These are phyloP conservation scores for Plasmodium falciparum DNA, from an alignment of 169 alveolate species.

Conservation along the genomic window DNA sequence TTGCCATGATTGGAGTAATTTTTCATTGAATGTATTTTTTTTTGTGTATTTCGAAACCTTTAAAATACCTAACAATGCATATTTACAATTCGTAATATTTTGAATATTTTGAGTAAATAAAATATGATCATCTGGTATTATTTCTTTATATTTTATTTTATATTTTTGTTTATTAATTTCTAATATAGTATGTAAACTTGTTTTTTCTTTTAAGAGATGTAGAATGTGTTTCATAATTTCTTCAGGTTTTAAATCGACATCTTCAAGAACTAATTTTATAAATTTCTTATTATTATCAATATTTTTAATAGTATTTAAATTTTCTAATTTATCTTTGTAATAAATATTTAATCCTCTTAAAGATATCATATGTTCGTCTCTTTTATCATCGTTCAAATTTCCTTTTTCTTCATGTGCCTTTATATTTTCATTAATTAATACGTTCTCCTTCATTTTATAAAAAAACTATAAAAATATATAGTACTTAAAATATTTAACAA, in stretches of 20 bases:
- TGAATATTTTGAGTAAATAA: slow-evolving; percentile 50
- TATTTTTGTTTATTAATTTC: slow-evolving; percentile 50
- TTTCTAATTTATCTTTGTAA: slow-evolving; percentile 47
- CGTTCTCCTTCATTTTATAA: neutral
- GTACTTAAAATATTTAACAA: too few species aligned
- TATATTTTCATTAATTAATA: neutral
- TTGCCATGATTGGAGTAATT: slow-evolving; percentile 53
- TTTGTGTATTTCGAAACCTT: slow-evolving; percentile 46
- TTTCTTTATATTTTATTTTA: slow-evolving; percentile 60
- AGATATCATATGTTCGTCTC: slow-evolving; percentile 52
- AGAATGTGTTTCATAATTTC: slow-evolving; percentile 41
- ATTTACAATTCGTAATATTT: slow-evolving; percentile 68
- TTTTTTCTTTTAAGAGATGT: slow-evolving; percentile 45
- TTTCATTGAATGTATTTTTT: slow-evolving; percentile 46
- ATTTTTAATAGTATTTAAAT: slow-evolving; percentile 52
- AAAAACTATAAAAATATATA: too few species aligned
- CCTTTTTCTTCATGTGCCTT: neutral
- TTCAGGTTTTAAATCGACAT: slow-evolving; percentile 48
- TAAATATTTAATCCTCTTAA: slow-evolving; percentile 62
- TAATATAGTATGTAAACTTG: slow-evolving; percentile 35
- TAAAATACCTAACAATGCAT: slow-evolving; percentile 66
- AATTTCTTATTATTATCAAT: slow-evolving; percentile 69
- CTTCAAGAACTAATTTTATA: slow-evolving; percentile 59
- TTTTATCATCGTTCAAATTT: slow-evolving; percentile 4
- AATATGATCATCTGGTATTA: slow-evolving; percentile 58